A percentile compares a stretch with the other conserved stretches of the same genome.
Conservation (phyloP, 306 rosid species). For the barrel medic (Medicago truncatula) region MtrunA17r5.0-ANR NC_053044.1:57432001-57432500, state of each 20-base stretch:
- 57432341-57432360: conserved; percentile 10
- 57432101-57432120: no score
- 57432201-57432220: not conserved
- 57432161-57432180: no score
- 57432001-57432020: no score
- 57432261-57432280: conserved; percentile 20
- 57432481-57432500: no score
- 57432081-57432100: no score
- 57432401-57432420: not conserved
- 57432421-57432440: not conserved
- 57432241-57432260: not conserved
- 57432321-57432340: conserved; percentile 14
- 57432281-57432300: conserved; percentile 6
- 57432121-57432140: no score
- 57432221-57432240: conserved; percentile 12
- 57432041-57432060: no score
- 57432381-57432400: not conserved
- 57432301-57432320: not conserved
- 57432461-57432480: not conserved
- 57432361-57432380: not conserved
- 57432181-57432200: conserved; percentile 7
- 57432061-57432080: no score
- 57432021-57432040: no score
- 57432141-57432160: no score
- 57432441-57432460: not conserved